Percentiles rank a stretch among this genome's conserved stretches.
Conservation (phyloP, 352 stramenopile genomes). For the Vaucheria bursata region DNA sequence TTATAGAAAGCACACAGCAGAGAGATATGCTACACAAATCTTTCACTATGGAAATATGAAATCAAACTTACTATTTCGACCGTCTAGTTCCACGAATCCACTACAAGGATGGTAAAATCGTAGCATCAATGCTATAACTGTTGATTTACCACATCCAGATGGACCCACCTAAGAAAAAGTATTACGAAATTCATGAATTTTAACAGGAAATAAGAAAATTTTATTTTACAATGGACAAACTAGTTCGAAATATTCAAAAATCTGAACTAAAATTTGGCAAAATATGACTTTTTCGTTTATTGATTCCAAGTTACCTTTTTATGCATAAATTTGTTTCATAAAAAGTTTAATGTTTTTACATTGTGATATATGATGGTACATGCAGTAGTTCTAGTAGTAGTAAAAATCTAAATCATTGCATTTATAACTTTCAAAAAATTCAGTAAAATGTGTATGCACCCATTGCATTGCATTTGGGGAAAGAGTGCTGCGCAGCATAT, state of each 20-base stretch:
- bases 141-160: conserved; percentile 58
- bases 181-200: background rate
- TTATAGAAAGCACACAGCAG: too few relatives aligned
- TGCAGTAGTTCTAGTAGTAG: too few relatives aligned
- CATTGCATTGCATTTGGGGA: background rate
- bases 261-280: background rate
- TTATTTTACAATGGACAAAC: background rate
- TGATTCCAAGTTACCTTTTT: background rate
- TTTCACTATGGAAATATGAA: too few relatives aligned
- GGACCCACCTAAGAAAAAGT: conserved; percentile 15
- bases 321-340: background rate
- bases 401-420: too few relatives aligned
- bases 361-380: too few relatives aligned
- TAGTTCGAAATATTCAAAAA: too few relatives aligned
- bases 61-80: conserved; percentile 56
- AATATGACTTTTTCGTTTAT: background rate
- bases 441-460: background rate
- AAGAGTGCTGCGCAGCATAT: background rate
- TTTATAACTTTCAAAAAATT: too few relatives aligned
- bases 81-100: conserved; percentile 68
- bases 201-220: background rate
- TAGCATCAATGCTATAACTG: conserved; percentile 61
- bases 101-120: conserved; percentile 73
- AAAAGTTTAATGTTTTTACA: too few relatives aligned
- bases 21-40: too few relatives aligned